phyloP scores from a whole-genome alignment of 2,329 filamentous ascomycete species.

The Hortaea werneckii region DNA sequence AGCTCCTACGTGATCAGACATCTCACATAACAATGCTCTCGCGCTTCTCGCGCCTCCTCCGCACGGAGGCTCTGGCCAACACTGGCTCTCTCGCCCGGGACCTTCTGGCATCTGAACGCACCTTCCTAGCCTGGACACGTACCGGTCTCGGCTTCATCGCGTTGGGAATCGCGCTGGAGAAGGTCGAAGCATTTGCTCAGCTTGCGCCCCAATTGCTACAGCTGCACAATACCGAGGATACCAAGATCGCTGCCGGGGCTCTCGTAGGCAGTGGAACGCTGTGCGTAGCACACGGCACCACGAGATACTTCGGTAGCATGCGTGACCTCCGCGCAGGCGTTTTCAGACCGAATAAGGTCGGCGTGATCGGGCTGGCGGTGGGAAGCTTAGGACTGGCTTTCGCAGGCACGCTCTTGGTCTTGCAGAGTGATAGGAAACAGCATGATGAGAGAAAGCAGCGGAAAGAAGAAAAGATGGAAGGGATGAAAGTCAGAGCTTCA shows the following conservation, averaged over 20 bases:
- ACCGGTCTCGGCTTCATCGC: constrained; percentile 44
- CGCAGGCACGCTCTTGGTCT: constrained; percentile 18
- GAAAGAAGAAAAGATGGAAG: no score
- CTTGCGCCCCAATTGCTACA: constrained; percentile 17
- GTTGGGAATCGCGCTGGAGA: constrained; percentile 42
- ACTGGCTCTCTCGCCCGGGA: constrained; percentile 42
- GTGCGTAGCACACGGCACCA: constrained; percentile 38
- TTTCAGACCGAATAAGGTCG: constrained; percentile 30
- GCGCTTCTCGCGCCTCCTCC: constrained; percentile 5
- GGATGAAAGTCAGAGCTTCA: no score
- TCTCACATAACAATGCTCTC: background rate
- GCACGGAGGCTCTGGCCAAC: constrained; percentile 27
- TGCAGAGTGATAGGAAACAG: constrained; percentile 17
- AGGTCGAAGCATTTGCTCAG: constrained; percentile 31
- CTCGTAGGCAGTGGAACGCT: constrained; percentile 38
- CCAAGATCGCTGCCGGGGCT: constrained; percentile 22
- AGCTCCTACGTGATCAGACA: no score
- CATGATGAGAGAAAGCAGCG: no score
- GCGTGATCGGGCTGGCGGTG: constrained; percentile 18
- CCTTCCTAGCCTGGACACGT: constrained; percentile 43
- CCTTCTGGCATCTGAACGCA: constrained; percentile 45
- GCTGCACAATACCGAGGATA: constrained; percentile 23
- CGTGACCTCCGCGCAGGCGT: constrained; percentile 33
- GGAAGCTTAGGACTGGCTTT: constrained; percentile 23
- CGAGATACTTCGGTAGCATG: constrained; percentile 38